A percentile compares a stretch with the other conserved stretches of the same genome.
phyloP scores from a whole-genome alignment of 331 rosid species.

The Prunus yedoensis region DNA sequence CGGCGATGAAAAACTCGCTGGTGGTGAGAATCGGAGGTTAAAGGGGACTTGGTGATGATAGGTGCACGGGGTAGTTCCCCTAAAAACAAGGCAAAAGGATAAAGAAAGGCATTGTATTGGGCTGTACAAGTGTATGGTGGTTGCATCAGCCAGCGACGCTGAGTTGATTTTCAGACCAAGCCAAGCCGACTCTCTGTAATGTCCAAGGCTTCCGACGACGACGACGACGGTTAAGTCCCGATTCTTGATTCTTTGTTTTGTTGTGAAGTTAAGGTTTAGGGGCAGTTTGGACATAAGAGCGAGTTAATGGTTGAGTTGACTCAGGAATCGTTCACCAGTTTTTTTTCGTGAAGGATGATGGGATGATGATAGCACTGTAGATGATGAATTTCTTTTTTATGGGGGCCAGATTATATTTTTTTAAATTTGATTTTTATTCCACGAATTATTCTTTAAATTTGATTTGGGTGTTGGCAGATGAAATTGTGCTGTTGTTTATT shows the following conservation, averaged over 20 bases:
- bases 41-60: conserved; percentile 41
- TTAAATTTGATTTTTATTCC: no score
- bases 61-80: neutral
- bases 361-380: neutral
- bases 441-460: no score
- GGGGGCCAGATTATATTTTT: no score
- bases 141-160: conserved; percentile 27
- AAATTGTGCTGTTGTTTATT: no score
- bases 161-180: conserved; percentile 36
- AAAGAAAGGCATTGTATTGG: no score
- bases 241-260: neutral
- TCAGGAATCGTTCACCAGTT: neutral
- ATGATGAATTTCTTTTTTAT: no score
- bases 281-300: neutral
- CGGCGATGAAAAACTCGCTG: conserved; percentile 66
- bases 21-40: conserved; percentile 49
- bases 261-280: neutral
- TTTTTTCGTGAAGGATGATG: neutral
- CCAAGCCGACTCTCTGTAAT: conserved; percentile 50
- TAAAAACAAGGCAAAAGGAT: no score
- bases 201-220: conserved; percentile 26
- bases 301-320: neutral
- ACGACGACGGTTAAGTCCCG: neutral
- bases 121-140: no score
- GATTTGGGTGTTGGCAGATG: no score